Evolutionary conservation across 139 green algal species (phyloP), one percentile per base, ranked within the genome.

Genomic region (Chlorella sp.): DNA sequence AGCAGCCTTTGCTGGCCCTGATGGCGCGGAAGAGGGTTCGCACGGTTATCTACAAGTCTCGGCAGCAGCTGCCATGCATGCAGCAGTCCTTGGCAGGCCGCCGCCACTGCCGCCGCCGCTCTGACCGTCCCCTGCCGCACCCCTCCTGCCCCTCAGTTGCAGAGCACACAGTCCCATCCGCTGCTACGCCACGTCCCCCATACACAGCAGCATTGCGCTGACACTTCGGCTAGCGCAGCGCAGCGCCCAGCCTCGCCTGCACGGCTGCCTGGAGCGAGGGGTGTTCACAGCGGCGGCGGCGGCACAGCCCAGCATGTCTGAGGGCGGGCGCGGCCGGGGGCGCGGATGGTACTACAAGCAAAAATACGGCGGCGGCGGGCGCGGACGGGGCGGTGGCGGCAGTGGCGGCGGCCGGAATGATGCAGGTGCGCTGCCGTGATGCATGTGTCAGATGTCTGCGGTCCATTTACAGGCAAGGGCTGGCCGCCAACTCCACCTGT

Each of bases 271-370:
- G 28, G 17, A 5, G 11, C 43, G 4, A 78, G 56, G 36, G 41
- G 43, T 32, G 72, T 28, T 3, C 44, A 44, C 44, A n/a, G 65
- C 65, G 65, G 65, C 65, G 30, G 65, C 14, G 65, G 13, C 51
- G 14, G 51, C 51, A 24, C 2, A 24, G 13, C 7, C 8, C 46
- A 60, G 36, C 70, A 76, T 76, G 70, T 76, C 70, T 8, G 70
- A 76, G 34, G 70, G 70, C 40, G 70, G 70, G 36, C 16, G 70
- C 2, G 70, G 70, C 38, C 34, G 70, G 38, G 70, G 77, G 0
- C 64, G 77, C 5, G 77, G 77, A 2, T 73, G 58, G 58, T 83
- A 73, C n/a, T 82, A 73, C 56, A 82, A 82, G 40, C 64, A 73
- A 8, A 81, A 81, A 30, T 83, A 83, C 20, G 77, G 77, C 16